Evolutionary conservation across 2,329 filamentous ascomycete species (phyloP).

Genomic region (Penicillium sp.): DNA sequence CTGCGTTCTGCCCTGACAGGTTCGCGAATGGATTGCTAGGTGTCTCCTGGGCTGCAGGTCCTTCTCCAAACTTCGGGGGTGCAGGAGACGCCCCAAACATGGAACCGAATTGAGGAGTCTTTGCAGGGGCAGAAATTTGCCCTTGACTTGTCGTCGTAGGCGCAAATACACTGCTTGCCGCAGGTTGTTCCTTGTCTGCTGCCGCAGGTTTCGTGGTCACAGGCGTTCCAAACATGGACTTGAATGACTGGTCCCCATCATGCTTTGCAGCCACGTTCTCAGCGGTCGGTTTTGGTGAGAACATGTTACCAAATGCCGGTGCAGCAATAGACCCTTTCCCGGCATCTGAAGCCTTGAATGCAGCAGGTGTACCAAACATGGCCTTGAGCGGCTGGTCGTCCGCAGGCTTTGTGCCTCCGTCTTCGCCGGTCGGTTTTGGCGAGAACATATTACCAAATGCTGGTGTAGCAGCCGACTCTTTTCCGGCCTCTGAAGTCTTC

Average conservation of each 20-base stretch:
- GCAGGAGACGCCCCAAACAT: slow-evolving; percentile 29
- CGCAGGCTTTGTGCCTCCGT: background rate
- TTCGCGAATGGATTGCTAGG: slow-evolving; percentile 8
- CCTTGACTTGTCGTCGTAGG: slow-evolving; percentile 5
- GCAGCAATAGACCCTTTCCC: background rate
- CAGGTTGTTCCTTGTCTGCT: slow-evolving; percentile 2
- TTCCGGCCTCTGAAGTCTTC: background rate
- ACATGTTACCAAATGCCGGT: slow-evolving; percentile 8
- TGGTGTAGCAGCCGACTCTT: background rate
- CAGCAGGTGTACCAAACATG: slow-evolving; percentile 4
- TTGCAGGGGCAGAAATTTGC: slow-evolving; percentile 8
- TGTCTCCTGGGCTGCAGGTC: background rate
- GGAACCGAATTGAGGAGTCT: slow-evolving; percentile 15
- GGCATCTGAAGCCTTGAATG: background rate
- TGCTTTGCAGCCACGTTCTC: slow-evolving; percentile 1
- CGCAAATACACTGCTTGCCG: slow-evolving; percentile 6
- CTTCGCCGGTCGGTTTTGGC: slow-evolving; percentile 3
- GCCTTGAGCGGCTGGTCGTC: slow-evolving; percentile 1
- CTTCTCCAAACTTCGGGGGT: slow-evolving; percentile 1
- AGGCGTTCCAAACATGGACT: slow-evolving; percentile 4
- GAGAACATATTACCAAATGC: slow-evolving; percentile 8
- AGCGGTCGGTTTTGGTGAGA: slow-evolving; percentile 3
- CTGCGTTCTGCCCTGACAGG: slow-evolving; percentile 3
- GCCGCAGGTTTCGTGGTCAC: background rate
- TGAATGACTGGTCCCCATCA: background rate